Percentiles rank a stretch among this genome's conserved stretches.
phyloP scores from a whole-genome alignment of 2,329 filamentous ascomycete genomes.

The Aspergillus novofumigatus region DNA sequence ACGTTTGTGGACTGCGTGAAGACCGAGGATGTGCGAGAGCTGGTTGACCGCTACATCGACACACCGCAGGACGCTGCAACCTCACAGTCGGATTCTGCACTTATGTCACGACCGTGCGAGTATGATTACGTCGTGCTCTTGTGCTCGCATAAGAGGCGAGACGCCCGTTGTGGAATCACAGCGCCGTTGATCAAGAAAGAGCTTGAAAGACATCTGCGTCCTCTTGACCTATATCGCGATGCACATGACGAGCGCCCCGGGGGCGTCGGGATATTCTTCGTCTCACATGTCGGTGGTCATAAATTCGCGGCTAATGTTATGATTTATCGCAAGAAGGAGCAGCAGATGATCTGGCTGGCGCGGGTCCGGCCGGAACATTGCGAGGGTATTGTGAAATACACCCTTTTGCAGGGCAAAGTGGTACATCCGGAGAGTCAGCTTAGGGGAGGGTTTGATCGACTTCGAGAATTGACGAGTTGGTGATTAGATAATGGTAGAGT shows the following conservation, averaged over 20 bases:
- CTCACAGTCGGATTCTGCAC: conserved; percentile 31
- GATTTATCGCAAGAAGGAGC: conserved; percentile 62
- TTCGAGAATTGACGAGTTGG: conserved; percentile 66
- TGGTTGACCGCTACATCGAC: conserved; percentile 66
- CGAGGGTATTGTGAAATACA: conserved; percentile 82
- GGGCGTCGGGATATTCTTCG: conserved; percentile 86
- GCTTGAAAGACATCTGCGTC: conserved; percentile 76
- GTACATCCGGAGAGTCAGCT: conserved; percentile 80
- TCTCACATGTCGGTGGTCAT: conserved; percentile 88
- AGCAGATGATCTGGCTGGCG: conserved; percentile 72
- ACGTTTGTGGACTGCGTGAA: conserved; percentile 73
- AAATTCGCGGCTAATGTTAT: conserved; percentile 91
- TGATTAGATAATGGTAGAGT: conserved; percentile 10
- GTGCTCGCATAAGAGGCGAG: conserved; percentile 82
- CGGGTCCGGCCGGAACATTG: conserved; percentile 80
- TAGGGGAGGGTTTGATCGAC: conserved; percentile 77
- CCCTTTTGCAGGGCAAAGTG: conserved; percentile 81
- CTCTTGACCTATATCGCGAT: conserved; percentile 74
- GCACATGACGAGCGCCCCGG: conserved; percentile 76
- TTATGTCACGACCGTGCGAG: conserved; percentile 59
- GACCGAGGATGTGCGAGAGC: conserved; percentile 57
- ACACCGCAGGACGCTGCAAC: conserved; percentile 54
- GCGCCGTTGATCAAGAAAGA: conserved; percentile 77
- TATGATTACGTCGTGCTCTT: conserved; percentile 81
- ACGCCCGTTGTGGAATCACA: conserved; percentile 86